Percentiles rank a stretch among this genome's conserved stretches.
These are phyloP conservation scores for Phaeomoniella chlamydospora DNA, from an alignment of 2,329 filamentous ascomycete genomes.

Conservation along the genomic window DNA sequence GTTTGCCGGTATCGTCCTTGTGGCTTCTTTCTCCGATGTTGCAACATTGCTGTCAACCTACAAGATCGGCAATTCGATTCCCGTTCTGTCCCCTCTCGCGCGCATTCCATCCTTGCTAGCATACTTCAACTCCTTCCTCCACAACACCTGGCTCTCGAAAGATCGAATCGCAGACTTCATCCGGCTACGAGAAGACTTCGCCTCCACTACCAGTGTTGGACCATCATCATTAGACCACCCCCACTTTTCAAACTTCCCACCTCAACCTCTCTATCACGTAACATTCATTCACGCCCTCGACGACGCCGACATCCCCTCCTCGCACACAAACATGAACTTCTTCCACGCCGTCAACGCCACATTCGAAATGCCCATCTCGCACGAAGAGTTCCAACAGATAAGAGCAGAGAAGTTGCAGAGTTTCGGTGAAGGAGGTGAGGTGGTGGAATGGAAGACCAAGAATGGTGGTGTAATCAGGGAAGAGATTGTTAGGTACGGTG, in stretches of 20 bases:
- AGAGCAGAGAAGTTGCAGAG: conserved; percentile 24
- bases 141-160: conserved; percentile 37
- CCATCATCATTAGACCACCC: too few species aligned
- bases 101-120: conserved; percentile 30
- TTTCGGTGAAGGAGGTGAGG: conserved; percentile 34
- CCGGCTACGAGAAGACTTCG: too few species aligned
- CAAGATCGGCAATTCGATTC: conserved; percentile 38
- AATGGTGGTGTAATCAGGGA: conserved; percentile 34
- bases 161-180: conserved; percentile 33
- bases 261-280: conserved; percentile 13
- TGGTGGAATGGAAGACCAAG: conserved; percentile 30
- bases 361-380: conserved; percentile 17
- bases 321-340: conserved; percentile 35
- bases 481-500: conserved; percentile 39
- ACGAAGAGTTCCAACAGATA: conserved; percentile 29
- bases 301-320: conserved; percentile 18
- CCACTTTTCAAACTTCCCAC: conserved; percentile 19
- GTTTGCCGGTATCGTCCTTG: conserved; percentile 40
- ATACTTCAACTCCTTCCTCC: conserved; percentile 33
- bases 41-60: conserved; percentile 41
- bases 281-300: conserved; percentile 20
- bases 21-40: conserved; percentile 43
- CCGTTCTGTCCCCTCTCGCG: conserved; percentile 37
- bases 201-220: too few species aligned
- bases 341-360: conserved; percentile 42